Conservation (phyloP, 805 yeast genomes). For the Metschnikowia sp. region DNA sequence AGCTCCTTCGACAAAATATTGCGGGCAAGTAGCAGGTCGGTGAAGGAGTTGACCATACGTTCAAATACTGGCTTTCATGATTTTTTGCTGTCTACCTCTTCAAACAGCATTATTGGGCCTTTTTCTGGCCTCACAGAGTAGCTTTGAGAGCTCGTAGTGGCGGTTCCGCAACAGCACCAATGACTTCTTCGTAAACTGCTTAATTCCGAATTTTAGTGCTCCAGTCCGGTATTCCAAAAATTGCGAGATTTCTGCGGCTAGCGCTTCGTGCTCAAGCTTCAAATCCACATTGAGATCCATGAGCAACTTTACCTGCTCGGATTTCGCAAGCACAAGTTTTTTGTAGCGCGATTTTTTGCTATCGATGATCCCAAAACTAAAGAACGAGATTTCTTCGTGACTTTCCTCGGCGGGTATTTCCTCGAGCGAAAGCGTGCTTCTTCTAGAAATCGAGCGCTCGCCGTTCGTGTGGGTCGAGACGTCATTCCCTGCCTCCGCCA, state of each 20-base stretch:
- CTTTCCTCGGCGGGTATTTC: slow-evolving; percentile 6
- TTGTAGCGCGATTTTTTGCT: slow-evolving; percentile 49
- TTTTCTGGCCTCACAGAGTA: background rate
- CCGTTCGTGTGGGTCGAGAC: background rate
- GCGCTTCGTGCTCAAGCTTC: slow-evolving; percentile 51
- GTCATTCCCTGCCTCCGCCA: background rate
- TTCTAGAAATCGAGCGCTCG: background rate
- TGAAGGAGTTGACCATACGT: too few species aligned
- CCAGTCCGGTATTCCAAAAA: slow-evolving; percentile 50
- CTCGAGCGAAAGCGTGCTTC: slow-evolving; percentile 9
- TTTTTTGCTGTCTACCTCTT: too few species aligned
- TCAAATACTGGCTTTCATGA: too few species aligned
- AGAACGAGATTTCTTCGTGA: slow-evolving; percentile 22
- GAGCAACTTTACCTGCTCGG: slow-evolving; percentile 42
- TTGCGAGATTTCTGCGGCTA: slow-evolving; percentile 62
- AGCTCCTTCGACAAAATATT: too few species aligned
- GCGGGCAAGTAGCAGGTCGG: too few species aligned
- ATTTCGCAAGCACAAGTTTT: slow-evolving; percentile 36
- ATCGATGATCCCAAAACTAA: slow-evolving; percentile 46
- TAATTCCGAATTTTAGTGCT: slow-evolving; percentile 37
- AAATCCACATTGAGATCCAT: slow-evolving; percentile 45
- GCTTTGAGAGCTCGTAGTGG: slow-evolving; percentile 10
- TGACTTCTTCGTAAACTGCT: slow-evolving; percentile 21
- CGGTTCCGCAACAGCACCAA: slow-evolving; percentile 12
- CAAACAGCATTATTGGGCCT: too few species aligned